These are phyloP conservation scores for Desmodesmus armatus DNA, from an alignment of 139 green algal genomes.

Conservation along the genomic window DNA sequence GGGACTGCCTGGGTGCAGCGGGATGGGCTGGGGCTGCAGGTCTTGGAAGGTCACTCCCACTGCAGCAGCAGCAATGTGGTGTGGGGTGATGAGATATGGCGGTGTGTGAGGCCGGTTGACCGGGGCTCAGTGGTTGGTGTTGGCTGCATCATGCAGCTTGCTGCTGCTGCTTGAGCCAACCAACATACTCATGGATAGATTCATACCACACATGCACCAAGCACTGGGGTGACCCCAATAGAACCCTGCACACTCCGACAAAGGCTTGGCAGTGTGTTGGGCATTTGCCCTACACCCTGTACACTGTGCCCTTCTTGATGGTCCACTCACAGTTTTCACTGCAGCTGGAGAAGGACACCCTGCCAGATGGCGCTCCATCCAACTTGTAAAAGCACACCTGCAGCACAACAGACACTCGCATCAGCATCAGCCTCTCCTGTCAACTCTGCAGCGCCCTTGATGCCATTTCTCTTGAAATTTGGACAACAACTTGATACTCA, in stretches of 20 bases:
- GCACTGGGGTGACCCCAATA: too few species aligned
- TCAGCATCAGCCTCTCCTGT: background rate
- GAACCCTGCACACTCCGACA: too few species aligned
- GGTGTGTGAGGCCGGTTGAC: too few species aligned
- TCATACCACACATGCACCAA: too few species aligned
- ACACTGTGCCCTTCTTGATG: background rate
- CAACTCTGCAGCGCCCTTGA: background rate
- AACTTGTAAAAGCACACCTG: conserved; percentile 53
- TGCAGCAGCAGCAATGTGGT: background rate
- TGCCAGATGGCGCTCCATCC: background rate
- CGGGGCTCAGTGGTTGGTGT: background rate
- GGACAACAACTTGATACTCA: too few species aligned
- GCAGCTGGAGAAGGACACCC: conserved; percentile 28
- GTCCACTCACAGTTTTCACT: conserved; percentile 21
- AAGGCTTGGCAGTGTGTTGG: background rate
- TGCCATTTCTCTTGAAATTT: background rate
- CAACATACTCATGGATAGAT: too few species aligned
- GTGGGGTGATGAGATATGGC: background rate
- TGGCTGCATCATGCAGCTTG: background rate
- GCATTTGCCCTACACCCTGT: background rate
- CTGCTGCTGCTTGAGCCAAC: too few species aligned
- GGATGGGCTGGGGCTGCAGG: conserved; percentile 23
- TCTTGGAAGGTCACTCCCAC: conserved; percentile 12
- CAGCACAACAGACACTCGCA: background rate
- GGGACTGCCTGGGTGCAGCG: conserved; percentile 31